Conservation (phyloP, 345 rosid species). For the Acer negundo region DNA sequence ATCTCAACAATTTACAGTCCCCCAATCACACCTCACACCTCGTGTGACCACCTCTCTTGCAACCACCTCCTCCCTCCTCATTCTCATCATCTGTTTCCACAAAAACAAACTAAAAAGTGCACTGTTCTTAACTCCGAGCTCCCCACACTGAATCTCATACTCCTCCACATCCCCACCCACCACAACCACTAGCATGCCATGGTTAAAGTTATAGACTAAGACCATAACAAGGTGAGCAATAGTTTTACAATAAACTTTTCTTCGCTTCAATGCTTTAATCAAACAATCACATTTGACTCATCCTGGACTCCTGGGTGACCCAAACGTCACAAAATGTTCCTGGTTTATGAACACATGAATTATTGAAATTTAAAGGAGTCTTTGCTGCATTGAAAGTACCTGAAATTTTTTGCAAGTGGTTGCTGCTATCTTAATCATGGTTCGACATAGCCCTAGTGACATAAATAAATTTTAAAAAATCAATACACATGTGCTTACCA, state of each 20-base stretch:
- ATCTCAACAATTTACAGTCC: not conserved
- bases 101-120: not conserved
- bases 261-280: not conserved
- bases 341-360: constrained; percentile 1
- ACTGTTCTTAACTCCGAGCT: not conserved
- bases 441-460: not conserved
- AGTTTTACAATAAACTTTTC: not conserved
- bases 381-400: not conserved
- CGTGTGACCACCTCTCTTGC: not conserved
- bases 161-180: not conserved
- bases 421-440: not conserved
- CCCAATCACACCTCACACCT: not conserved
- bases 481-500: not conserved
- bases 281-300: not conserved
- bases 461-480: not conserved
- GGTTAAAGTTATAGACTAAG: not conserved
- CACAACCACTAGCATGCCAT: not conserved
- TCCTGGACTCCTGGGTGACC: not conserved
- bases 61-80: not conserved
- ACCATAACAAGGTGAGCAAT: not conserved
- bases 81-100: not conserved
- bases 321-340: not conserved
- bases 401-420: not conserved
- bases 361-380: not conserved
- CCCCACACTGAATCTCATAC: not conserved